phyloP scores from a whole-genome alignment of 176 grass and related monocot genomes.

The Rhipidocladum racemiflorum region DNA sequence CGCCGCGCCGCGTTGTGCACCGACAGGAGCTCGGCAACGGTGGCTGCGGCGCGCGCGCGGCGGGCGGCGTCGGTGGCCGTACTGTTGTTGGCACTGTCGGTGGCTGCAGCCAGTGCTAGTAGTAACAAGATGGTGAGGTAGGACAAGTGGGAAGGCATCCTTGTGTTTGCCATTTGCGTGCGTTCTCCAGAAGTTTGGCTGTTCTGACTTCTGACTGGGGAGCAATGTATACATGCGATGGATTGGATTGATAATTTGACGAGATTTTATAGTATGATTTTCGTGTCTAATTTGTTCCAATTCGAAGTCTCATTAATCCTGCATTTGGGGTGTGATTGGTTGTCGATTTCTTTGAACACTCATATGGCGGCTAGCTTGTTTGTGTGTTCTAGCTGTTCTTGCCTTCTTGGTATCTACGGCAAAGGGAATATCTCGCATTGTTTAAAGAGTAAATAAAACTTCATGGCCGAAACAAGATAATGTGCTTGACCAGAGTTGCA shows the following conservation, averaged over 20 bases:
- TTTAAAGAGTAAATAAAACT: background rate
- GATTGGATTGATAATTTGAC: background rate
- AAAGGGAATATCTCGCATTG: constrained; percentile 12
- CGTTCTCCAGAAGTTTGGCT: background rate
- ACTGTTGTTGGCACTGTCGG: background rate
- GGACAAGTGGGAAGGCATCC: background rate
- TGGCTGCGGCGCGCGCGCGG: constrained; percentile 1
- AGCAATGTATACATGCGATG: background rate
- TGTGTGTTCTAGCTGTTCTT: constrained; percentile 10
- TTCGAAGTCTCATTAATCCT: background rate
- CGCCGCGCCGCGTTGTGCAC: constrained; percentile 46
- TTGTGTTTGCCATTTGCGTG: background rate
- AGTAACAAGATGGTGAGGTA: constrained; percentile 1
- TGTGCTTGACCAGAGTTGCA: background rate
- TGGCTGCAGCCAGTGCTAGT: background rate
- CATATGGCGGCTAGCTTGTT: constrained; percentile 15
- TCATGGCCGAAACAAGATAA: background rate
- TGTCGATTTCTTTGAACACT: constrained; percentile 10
- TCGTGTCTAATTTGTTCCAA: background rate
- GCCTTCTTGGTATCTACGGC: background rate
- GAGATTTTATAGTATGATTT: background rate
- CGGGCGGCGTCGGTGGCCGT: background rate
- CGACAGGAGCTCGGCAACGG: constrained; percentile 7
- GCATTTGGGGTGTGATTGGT: background rate
- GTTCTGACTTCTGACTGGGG: too few relatives aligned